Evolutionary conservation across 768 basidiomycete genomes (phyloP).

Genomic region (Pholiota microspora): DNA sequence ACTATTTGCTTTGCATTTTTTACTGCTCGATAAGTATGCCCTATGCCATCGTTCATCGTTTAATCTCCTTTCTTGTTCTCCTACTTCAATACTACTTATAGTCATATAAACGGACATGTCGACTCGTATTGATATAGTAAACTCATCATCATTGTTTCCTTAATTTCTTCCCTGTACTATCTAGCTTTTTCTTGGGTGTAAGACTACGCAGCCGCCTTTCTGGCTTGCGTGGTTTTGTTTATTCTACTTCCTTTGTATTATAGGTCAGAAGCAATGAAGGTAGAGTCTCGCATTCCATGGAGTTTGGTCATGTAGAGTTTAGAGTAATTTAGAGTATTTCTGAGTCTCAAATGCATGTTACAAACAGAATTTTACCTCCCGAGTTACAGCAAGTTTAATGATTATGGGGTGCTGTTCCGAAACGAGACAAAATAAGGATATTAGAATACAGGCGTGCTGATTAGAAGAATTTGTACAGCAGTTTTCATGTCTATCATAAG

Average conservation of each 20-base stretch:
- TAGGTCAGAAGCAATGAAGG: not conserved
- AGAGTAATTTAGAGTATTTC: too few species aligned
- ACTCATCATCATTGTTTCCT: not conserved
- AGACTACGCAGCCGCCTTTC: not conserved
- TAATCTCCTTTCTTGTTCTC: not conserved
- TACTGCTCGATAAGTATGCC: not conserved
- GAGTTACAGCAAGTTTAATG: not conserved
- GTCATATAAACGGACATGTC: not conserved
- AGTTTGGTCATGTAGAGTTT: too few species aligned
- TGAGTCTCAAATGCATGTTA: too few species aligned
- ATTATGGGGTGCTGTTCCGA: not conserved
- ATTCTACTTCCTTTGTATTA: not conserved
- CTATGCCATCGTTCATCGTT: not conserved
- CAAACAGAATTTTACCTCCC: too few species aligned
- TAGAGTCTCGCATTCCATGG: not conserved
- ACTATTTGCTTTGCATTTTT: too few species aligned
- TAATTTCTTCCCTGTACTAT: not conserved
- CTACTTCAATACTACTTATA: not conserved
- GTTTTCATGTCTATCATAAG: slow-evolving; percentile 6
- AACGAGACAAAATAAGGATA: slow-evolving; percentile 13
- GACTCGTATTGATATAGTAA: not conserved
- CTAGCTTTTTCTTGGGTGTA: not conserved
- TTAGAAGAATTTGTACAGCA: slow-evolving; percentile 2
- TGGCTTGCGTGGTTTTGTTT: not conserved
- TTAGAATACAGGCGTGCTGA: slow-evolving; percentile 10